These are phyloP conservation scores for Neurospora crassa DNA, from an alignment of 2,329 filamentous ascomycete genomes.

Conservation along the genomic window DNA sequence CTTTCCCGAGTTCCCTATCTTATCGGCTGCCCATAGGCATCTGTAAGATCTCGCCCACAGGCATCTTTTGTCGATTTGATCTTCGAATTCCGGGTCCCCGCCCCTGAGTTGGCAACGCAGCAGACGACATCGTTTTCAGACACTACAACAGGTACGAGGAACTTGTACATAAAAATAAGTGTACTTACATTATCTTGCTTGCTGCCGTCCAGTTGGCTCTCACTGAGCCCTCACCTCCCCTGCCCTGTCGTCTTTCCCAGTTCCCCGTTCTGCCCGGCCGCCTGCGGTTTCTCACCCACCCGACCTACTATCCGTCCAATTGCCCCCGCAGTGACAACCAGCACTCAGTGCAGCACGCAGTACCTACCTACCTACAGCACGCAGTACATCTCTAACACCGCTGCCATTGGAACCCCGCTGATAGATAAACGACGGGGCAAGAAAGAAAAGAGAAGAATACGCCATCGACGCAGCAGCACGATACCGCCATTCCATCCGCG, in stretches of 20 bases:
- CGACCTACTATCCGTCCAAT: constrained; percentile 11
- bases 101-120: background rate
- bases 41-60: background rate
- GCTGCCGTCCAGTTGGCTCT: background rate
- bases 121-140: background rate
- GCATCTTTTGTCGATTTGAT: background rate
- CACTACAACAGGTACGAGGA: background rate
- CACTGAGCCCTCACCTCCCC: background rate
- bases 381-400: constrained; percentile 1
- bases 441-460: constrained; percentile 14
- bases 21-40: background rate
- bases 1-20: background rate
- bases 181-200: background rate
- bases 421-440: constrained; percentile 18
- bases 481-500: constrained; percentile 1
- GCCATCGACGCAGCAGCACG: constrained; percentile 13
- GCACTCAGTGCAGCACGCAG: background rate
- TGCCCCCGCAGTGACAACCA: constrained; percentile 17
- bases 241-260: constrained; percentile 1
- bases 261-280: background rate
- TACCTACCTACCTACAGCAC: background rate
- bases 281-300: constrained; percentile 15
- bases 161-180: background rate
- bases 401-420: constrained; percentile 19
- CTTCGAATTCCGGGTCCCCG: background rate